Evolutionary conservation across 1,284 basidiomycete genomes (phyloP).

Genomic region (Phenoliferia sp.): DNA sequence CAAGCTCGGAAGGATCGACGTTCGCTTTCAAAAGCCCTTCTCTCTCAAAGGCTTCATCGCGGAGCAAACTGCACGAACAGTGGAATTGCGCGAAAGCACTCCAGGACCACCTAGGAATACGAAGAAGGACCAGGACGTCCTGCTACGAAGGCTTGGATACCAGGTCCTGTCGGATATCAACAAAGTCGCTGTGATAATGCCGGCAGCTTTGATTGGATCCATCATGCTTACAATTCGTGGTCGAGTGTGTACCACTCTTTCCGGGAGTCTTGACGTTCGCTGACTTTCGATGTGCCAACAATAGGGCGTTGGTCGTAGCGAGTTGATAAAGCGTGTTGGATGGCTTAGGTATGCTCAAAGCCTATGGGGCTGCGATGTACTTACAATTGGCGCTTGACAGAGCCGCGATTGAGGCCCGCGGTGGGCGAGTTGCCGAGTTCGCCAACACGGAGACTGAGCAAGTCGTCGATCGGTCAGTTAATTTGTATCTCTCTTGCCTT

Average conservation of each 20-base stretch:
- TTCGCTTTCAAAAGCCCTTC: conserved; percentile 45
- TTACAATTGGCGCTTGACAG: too few relatives aligned
- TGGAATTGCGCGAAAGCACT: conserved; percentile 13
- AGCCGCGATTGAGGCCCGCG: conserved; percentile 39
- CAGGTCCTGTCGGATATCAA: conserved; percentile 44
- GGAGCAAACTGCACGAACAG: conserved; percentile 36
- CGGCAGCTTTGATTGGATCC: conserved; percentile 42
- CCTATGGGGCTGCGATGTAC: too few relatives aligned
- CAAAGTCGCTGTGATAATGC: conserved; percentile 43
- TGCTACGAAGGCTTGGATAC: conserved; percentile 43
- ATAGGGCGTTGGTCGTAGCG: too few relatives aligned
- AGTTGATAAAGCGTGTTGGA: conserved; percentile 38
- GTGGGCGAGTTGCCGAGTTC: conserved; percentile 43
- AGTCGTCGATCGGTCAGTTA: conserved; percentile 26
- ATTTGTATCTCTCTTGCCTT: conserved; percentile 11
- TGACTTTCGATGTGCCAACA: too few relatives aligned
- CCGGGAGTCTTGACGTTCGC: background rate
- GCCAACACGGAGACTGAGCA: conserved; percentile 27
- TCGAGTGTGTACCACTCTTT: conserved; percentile 12
- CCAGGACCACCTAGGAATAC: conserved; percentile 8
- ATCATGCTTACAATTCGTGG: conserved; percentile 43
- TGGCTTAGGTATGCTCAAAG: too few relatives aligned
- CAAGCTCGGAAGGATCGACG: conserved; percentile 42
- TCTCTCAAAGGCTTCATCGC: conserved; percentile 41
- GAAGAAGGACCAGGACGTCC: conserved; percentile 32